Evolutionary conservation across 257 asterid species (phyloP).

Genomic region (Jacaranda mimosifolia): DNA sequence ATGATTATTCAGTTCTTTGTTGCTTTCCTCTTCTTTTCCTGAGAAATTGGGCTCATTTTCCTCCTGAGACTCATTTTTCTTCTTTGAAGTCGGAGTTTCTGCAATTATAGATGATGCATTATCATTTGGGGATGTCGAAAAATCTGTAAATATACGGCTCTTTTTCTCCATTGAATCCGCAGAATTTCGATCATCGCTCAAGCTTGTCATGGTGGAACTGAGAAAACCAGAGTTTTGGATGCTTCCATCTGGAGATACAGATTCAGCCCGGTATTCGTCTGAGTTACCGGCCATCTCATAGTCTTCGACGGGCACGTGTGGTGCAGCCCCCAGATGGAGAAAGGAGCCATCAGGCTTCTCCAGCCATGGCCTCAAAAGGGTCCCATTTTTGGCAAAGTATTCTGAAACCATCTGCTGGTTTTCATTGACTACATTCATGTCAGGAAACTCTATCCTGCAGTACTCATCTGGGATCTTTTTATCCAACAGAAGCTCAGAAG

Average conservation of each 20-base stretch:
- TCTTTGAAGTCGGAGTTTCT: conserved; percentile 41
- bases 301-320: conserved; percentile 49
- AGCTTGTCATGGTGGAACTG: conserved; percentile 66
- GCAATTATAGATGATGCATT: conserved; percentile 13
- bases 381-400: conserved; percentile 51
- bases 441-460: conserved; percentile 71
- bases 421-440: conserved; percentile 49
- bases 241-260: conserved; percentile 51
- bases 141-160: conserved; percentile 30
- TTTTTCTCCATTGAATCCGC: conserved; percentile 53
- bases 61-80: conserved; percentile 27
- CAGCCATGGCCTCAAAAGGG: conserved; percentile 46
- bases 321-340: conserved; percentile 61
- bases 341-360: conserved; percentile 66
- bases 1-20: conserved; percentile 16
- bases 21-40: conserved; percentile 35
- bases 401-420: conserved; percentile 74
- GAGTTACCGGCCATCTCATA: conserved; percentile 60
- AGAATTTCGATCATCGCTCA: conserved; percentile 59
- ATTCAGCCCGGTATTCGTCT: conserved; percentile 38
- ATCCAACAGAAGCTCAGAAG: conserved; percentile 53
- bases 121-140: conserved; percentile 18
- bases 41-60: conserved; percentile 27
- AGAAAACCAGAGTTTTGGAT: conserved; percentile 58
- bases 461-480: conserved; percentile 52